Base-by-base conservation (phyloP, 257 asterid genomes). In the Buddleja alternifolia region DNA sequence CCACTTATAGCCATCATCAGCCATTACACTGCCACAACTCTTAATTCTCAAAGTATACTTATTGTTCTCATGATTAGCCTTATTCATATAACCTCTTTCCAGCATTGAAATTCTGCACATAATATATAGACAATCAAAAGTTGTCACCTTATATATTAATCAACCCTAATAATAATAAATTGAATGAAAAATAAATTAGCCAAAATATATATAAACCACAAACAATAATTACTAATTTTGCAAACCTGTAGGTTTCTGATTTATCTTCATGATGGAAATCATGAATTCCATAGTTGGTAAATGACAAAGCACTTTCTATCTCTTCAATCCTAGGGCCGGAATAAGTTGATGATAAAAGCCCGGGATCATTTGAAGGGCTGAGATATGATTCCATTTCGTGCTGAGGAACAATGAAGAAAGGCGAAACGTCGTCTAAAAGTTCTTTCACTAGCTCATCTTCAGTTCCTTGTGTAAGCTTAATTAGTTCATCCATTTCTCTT, bases 1-100 rank as follows among this genome's bases (percentile, higher is more conserved):
- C 98, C 97, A 93, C 65, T 90, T 93, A 51, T 90, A 90, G 32
- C 98, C 97, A 75, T 93, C 99, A 77, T 88, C 97, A 32, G 92
- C 88, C 86, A 87, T 77, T 45, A 51, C 89, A 77, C 54, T 85
- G 60, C 84, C 95, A 69, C 88, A 78, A 37, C 81, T 84, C 88
- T 87, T 91, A 64, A 93, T 83, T 69, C 88, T 88, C 80, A 93
- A 52, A 52, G 80, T 88, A 47, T 84, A 93, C 79, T 82, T 89
- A 44, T 63, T 62, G 8, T 79, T 75, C 5, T 77, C 78, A 69
- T 46, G 52, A 64, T 63, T 77, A 55, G 57, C 75, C 67, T 57
- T 78, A 58, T 63, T 77, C 72, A 62, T 0, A 29, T 55, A 63
- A 3, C 79, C 79, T 70, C 78, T 78, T 45, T 70, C 91, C 74